A percentile compares a stretch with the other conserved stretches of the same genome.
Evolutionary conservation across 1,284 basidiomycete genomes (phyloP).

Genomic region (Apiotrichum gracile): DNA sequence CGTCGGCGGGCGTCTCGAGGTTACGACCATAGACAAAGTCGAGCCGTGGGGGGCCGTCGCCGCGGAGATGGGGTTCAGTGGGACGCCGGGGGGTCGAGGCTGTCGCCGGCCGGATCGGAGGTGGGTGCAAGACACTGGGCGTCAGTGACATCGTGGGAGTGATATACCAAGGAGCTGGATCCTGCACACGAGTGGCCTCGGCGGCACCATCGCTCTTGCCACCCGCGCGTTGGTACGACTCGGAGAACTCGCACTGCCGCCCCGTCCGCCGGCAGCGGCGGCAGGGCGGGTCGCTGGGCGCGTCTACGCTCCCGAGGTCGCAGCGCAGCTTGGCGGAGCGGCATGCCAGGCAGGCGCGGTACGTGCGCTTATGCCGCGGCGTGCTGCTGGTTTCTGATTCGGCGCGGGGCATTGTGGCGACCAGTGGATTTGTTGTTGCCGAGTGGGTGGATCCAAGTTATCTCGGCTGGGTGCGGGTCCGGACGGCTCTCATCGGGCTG

Average conservation of each 20-base stretch:
- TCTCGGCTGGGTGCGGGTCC: too few relatives aligned
- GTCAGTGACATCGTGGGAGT: too few relatives aligned
- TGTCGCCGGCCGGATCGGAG: neutral
- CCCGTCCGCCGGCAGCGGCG: slow-evolving; percentile 17
- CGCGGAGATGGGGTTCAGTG: neutral
- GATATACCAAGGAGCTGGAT: too few relatives aligned
- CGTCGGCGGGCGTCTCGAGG: slow-evolving; percentile 22
- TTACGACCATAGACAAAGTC: slow-evolving; percentile 15
- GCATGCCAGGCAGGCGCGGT: slow-evolving; percentile 3
- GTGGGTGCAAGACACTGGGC: too few relatives aligned
- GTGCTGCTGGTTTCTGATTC: neutral
- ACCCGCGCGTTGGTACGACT: slow-evolving; percentile 1
- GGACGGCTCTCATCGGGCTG: too few relatives aligned
- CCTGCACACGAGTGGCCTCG: too few relatives aligned
- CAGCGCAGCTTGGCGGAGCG: slow-evolving; percentile 6
- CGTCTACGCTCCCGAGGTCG: slow-evolving; percentile 9
- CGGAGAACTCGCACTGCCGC: slow-evolving; percentile 13
- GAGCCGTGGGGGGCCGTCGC: neutral
- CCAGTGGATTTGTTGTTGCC: too few relatives aligned
- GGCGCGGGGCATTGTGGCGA: too few relatives aligned
- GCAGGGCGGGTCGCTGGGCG: slow-evolving; percentile 8
- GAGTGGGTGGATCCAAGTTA: too few relatives aligned
- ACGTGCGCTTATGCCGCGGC: neutral
- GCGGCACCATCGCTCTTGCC: too few relatives aligned
- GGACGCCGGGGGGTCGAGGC: neutral